Percentiles rank a stretch among this genome's conserved stretches.
Evolutionary conservation across 2,329 filamentous ascomycete species (phyloP).

Genomic region (Alternaria conjuncta): DNA sequence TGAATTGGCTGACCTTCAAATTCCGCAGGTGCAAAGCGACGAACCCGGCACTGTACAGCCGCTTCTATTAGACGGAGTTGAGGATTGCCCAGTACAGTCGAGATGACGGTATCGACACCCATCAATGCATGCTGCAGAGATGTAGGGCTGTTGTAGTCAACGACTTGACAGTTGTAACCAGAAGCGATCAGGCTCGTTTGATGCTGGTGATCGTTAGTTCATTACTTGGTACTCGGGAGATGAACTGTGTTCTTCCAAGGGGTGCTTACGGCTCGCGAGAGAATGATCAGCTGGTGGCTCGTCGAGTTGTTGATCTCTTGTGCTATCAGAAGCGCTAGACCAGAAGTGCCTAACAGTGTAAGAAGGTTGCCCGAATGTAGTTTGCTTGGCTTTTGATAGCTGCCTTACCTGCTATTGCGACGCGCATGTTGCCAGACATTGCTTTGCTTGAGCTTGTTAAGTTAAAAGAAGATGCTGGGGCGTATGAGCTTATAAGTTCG

Average conservation of each 20-base stretch:
- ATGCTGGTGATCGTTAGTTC: slow-evolving; percentile 49
- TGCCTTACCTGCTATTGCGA: slow-evolving; percentile 60
- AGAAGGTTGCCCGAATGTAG: background rate
- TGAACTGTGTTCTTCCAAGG: background rate
- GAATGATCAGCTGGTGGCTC: slow-evolving; percentile 71
- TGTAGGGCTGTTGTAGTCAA: slow-evolving; percentile 68
- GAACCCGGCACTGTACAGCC: slow-evolving; percentile 68
- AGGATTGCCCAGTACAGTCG: slow-evolving; percentile 69
- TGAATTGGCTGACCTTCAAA: slow-evolving; percentile 70
- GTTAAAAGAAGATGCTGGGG: background rate
- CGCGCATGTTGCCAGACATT: slow-evolving; percentile 58
- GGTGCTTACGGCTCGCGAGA: slow-evolving; percentile 67
- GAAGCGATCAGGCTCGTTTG: slow-evolving; percentile 62
- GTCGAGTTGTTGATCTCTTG: slow-evolving; percentile 66
- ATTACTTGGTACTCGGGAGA: background rate
- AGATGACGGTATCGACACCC: slow-evolving; percentile 77
- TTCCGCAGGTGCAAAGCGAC: slow-evolving; percentile 75
- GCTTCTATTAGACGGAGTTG: slow-evolving; percentile 77
- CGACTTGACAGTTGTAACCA: slow-evolving; percentile 70
- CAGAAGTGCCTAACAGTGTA: slow-evolving; percentile 57
- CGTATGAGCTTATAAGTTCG: background rate
- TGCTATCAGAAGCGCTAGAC: slow-evolving; percentile 64
- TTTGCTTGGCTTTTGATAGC: background rate
- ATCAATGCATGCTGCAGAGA: slow-evolving; percentile 70
- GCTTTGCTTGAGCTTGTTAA: slow-evolving; percentile 17